Evolutionary conservation across 225 moss, liverwort and hornwort species (phyloP).

Genomic region (Lunularia cruciata): DNA sequence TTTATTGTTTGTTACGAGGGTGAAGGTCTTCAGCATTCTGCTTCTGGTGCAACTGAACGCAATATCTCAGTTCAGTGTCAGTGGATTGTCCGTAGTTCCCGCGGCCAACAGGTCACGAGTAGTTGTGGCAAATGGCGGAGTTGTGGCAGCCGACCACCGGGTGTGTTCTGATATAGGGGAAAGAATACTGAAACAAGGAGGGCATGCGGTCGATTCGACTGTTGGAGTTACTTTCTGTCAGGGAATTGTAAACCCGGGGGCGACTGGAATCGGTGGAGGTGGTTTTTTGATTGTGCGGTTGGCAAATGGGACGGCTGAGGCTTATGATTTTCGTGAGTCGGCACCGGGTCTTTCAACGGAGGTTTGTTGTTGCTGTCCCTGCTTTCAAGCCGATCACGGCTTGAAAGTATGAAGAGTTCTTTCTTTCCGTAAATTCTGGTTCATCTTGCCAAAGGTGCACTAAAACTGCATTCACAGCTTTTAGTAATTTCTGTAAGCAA

Average conservation of each 20-base stretch:
- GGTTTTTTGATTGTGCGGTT: slow-evolving; percentile 63
- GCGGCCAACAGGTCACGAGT: slow-evolving; percentile 39
- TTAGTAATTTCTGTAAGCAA: too few relatives aligned
- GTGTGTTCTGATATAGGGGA: slow-evolving; percentile 71
- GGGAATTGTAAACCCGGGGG: slow-evolving; percentile 65
- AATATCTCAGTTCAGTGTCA: too few relatives aligned
- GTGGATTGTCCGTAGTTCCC: too few relatives aligned
- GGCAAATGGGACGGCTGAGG: slow-evolving; percentile 54
- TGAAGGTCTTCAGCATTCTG: too few relatives aligned
- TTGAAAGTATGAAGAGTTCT: too few relatives aligned
- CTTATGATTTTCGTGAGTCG: slow-evolving; percentile 78
- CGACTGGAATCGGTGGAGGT: slow-evolving; percentile 84
- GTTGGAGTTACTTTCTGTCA: slow-evolving; percentile 68
- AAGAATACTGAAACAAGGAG: slow-evolving; percentile 42
- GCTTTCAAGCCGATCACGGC: too few relatives aligned
- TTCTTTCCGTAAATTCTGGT: too few relatives aligned
- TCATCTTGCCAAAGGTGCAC: too few relatives aligned
- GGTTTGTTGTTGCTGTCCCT: slow-evolving; percentile 27
- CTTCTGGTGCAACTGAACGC: too few relatives aligned
- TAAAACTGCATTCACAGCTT: too few relatives aligned
- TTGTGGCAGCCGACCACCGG: slow-evolving; percentile 73
- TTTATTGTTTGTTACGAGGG: too few relatives aligned
- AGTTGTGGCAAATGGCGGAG: slow-evolving; percentile 55
- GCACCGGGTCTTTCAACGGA: slow-evolving; percentile 58
- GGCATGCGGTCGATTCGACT: slow-evolving; percentile 71